Percentiles rank a stretch among this genome's conserved stretches.
Evolutionary conservation across 371 early-diverging fungal species (phyloP).

Genomic region (Actinomortierella ambigua): DNA sequence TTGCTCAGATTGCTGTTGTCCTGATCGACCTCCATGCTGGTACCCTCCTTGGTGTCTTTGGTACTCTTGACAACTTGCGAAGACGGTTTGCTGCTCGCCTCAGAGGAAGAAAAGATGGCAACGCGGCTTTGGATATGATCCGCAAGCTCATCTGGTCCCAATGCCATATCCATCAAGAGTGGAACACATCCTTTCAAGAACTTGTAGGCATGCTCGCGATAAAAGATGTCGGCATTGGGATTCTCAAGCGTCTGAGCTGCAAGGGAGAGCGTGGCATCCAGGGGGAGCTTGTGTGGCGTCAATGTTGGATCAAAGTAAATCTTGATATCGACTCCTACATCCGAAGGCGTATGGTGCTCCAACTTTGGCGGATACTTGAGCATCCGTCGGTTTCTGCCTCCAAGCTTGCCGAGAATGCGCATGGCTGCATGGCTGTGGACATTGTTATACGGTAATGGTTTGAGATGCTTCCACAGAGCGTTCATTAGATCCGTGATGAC

Average conservation of each 20-base stretch:
- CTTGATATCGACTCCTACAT: slow-evolving; percentile 69
- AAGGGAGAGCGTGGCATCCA: slow-evolving; percentile 59
- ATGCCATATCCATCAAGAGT: slow-evolving; percentile 73
- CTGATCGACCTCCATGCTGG: slow-evolving; percentile 47
- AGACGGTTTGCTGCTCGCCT: slow-evolving; percentile 14
- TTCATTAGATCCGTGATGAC: slow-evolving; percentile 93
- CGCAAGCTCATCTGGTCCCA: slow-evolving; percentile 57
- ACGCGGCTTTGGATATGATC: slow-evolving; percentile 49
- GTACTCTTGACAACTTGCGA: background rate
- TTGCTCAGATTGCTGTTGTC: slow-evolving; percentile 31
- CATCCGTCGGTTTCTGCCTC: slow-evolving; percentile 86
- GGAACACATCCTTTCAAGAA: slow-evolving; percentile 75
- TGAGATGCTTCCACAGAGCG: slow-evolving; percentile 89
- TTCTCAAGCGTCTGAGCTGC: slow-evolving; percentile 65
- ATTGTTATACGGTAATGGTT: slow-evolving; percentile 84
- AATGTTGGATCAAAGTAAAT: slow-evolving; percentile 65
- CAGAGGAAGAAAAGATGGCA: slow-evolving; percentile 29
- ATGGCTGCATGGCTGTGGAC: slow-evolving; percentile 86
- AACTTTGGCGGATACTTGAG: slow-evolving; percentile 73
- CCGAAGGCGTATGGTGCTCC: slow-evolving; percentile 51
- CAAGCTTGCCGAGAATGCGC: slow-evolving; percentile 96
- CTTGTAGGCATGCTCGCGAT: slow-evolving; percentile 71
- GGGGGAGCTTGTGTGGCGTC: slow-evolving; percentile 55
- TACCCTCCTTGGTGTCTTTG: slow-evolving; percentile 9
- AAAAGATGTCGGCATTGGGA: slow-evolving; percentile 52